These are phyloP conservation scores for Colletotrichum sp. DNA, from an alignment of 2,329 filamentous ascomycete genomes.

Conservation along the genomic window DNA sequence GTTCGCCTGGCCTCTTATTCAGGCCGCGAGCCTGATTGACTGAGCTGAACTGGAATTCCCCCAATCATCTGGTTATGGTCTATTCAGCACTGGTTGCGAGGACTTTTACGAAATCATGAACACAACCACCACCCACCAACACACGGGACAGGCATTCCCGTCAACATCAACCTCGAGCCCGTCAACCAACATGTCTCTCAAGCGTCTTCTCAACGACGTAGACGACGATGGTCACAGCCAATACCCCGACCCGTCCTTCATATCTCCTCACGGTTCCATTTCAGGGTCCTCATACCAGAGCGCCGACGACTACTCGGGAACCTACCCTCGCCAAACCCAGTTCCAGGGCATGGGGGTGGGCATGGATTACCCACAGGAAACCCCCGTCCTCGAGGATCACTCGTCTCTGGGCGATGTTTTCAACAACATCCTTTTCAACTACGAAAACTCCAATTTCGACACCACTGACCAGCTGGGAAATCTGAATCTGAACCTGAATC, in stretches of 20 bases:
- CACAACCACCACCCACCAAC: background rate
- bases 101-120: background rate
- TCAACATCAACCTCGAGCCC: background rate
- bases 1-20: slow-evolving; percentile 2
- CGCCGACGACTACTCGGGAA: slow-evolving; percentile 4
- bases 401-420: background rate
- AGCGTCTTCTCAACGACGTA: slow-evolving; percentile 18
- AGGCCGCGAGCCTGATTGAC: background rate
- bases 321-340: background rate
- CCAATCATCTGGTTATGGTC: background rate
- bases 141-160: background rate
- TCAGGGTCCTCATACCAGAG: slow-evolving; percentile 10
- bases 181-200: slow-evolving; percentile 12
- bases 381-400: background rate
- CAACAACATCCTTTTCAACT: background rate
- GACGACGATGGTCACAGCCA: background rate
- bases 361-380: background rate
- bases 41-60: background rate
- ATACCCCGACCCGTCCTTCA: slow-evolving; percentile 7
- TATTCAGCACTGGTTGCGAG: background rate
- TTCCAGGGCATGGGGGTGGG: background rate
- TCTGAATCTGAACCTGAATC: background rate
- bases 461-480: background rate
- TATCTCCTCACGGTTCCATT: slow-evolving; percentile 9
- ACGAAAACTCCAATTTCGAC: background rate